Evolutionary conservation across 306 rosid genomes (phyloP).

Genomic region (Cicer bijugum): DNA sequence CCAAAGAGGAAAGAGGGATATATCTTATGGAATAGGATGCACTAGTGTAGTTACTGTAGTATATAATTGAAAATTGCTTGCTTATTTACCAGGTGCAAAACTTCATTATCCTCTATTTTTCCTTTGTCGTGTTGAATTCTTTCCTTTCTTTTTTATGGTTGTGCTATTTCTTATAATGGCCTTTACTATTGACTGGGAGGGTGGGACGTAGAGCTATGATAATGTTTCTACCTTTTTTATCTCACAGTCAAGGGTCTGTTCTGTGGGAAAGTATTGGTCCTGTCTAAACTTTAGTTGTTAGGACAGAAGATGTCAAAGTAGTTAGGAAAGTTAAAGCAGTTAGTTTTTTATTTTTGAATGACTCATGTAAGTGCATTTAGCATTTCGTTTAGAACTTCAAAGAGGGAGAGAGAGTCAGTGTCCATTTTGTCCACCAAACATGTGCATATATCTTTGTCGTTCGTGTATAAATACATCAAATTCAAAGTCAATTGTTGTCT

Average conservation of each 20-base stretch:
- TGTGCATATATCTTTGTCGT: too few relatives aligned
- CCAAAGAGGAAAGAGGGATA: slow-evolving; percentile 18
- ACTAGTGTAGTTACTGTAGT: background rate
- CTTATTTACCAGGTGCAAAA: slow-evolving; percentile 19
- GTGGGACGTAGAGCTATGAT: background rate
- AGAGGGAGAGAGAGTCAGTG: too few relatives aligned
- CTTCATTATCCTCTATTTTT: slow-evolving; percentile 8
- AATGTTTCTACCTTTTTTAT: background rate
- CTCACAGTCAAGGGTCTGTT: background rate
- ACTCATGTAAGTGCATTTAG: background rate
- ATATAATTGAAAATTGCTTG: slow-evolving; percentile 35
- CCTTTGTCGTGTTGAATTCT: background rate
- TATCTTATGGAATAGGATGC: slow-evolving; percentile 11
- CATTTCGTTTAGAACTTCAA: background rate
- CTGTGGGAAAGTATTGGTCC: background rate
- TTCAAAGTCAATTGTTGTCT: background rate
- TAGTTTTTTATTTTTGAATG: background rate
- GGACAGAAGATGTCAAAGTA: slow-evolving; percentile 3
- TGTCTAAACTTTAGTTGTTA: background rate
- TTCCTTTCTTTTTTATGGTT: background rate
- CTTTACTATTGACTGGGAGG: slow-evolving; percentile 14
- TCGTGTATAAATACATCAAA: too few relatives aligned
- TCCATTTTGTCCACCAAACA: too few relatives aligned
- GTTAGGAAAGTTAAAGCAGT: background rate
- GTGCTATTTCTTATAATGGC: slow-evolving; percentile 12